Base-by-base conservation (phyloP, 148 eudicot species). In the Beta vulgaris region DNA sequence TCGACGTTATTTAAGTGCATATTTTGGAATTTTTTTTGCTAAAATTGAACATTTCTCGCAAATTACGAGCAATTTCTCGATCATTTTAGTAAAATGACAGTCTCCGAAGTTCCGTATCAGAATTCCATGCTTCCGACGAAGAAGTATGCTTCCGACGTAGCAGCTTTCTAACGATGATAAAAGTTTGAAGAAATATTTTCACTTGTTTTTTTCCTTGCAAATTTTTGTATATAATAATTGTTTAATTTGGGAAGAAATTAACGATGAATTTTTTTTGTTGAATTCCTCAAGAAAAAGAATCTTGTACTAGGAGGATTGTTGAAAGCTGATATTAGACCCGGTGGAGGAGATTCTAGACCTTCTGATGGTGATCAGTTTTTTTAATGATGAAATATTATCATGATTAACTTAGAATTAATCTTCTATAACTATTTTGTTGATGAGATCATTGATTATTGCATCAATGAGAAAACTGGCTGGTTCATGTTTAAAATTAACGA, bases 341-440 rank as follows among this genome's bases (percentile, higher is more conserved):
- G 97, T 63, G 90, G 82, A 15, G 93, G 96, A 48, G 92, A 92
- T 26, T 79, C 83, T 19, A 85, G 61, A 49, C 97, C 98, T 6
- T 75, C 86, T 13, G 97, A 92, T 61, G 98, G 96, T 68, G 91
- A 95, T 90, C 98, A 92, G 98, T 97, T 91, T 68, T 28, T 8
- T 19, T 19, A 16, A 42, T 59, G 21, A 71, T n/a, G n/a, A n/a
- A n/a, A n/a, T 29, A 16, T 59, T 15, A 26, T 23, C 7, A 26
- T 58, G 49, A 1, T 29, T 34, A n/a, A n/a, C n/a, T n/a, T n/a
- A n/a, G n/a, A n/a, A n/a, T n/a, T n/a, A n/a, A n/a, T n/a, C n/a
- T n/a, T n/a, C n/a, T n/a, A n/a, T n/a, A n/a, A n/a, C n/a, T n/a
- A n/a, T n/a, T n/a, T n/a, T n/a, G n/a, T n/a, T n/a, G n/a, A n/a